Base-by-base conservation (phyloP, 331 rosid species). In the Quercus tomentella region DNA sequence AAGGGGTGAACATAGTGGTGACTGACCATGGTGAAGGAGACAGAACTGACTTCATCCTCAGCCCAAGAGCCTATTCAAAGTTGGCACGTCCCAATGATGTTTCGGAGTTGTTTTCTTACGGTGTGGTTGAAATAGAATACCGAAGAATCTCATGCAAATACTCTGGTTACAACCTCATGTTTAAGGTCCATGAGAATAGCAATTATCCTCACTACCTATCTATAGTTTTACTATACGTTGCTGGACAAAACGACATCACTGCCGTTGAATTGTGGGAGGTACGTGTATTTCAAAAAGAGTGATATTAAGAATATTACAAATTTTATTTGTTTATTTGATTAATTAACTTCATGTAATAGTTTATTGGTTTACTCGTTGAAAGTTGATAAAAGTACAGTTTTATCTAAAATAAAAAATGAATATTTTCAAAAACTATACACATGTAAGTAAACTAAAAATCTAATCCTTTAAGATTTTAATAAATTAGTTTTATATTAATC, bases 21-120 rank as follows among this genome's bases (percentile, higher is more conserved):
- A 95, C 98, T 1, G 99, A 95, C 85, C 76, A 85, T 63, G 99
- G 98, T 10, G 94, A 70, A 72, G 99, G 99, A 68, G 97, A 95
- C 89, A 83, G 79, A 61, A 93, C 98, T 41, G 99, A 93, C 82
- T 95, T 95, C 80, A 81, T 95, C 33, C 86, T 95, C 84, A 93
- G 88, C 82, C 87, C 89, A 68, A 88, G 89, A 25, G 96, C 87
- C 54, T 95, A 83, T 66, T 67, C 85, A 33, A 88, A 77, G 37
- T 61, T 95, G 85, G 99, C 90, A 0, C 55, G n/a, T 31, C 84
- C 77, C 23, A 87, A 84, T 49, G 77, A 89, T 49, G 87, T 87
- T 20, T 28, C 60, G 3, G 70, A 83, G 77, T 78, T 95, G 56
- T 88, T 91, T 78, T 89, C 92, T 75, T 79, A 65, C 68, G 97